phyloP scores from a whole-genome alignment of 768 basidiomycete species.

The Macrolepiota dolichaula region DNA sequence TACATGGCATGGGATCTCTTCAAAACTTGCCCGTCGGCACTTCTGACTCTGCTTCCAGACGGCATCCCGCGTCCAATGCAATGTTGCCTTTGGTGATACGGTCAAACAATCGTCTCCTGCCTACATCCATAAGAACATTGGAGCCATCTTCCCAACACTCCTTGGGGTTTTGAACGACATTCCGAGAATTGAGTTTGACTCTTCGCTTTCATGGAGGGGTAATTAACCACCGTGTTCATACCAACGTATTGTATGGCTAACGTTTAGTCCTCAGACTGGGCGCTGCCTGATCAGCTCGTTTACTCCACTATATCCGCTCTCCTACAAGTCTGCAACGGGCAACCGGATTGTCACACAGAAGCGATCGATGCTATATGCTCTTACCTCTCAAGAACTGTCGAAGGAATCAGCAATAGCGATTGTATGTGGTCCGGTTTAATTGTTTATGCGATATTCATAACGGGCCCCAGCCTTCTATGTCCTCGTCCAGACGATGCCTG shows the following conservation, averaged over 20 bases:
- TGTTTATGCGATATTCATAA: constrained; percentile 2
- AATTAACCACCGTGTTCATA: constrained; percentile 13
- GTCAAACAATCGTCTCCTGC: constrained; percentile 59
- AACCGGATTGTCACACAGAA: constrained; percentile 44
- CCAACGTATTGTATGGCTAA: not conserved
- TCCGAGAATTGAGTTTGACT: constrained; percentile 75
- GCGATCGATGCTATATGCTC: constrained; percentile 57
- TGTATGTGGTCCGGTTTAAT: constrained; percentile 40
- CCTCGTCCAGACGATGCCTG: constrained; percentile 73
- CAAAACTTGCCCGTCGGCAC: not conserved
- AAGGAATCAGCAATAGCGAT: constrained; percentile 47
- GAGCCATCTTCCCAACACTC: constrained; percentile 55
- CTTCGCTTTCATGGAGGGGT: constrained; percentile 81
- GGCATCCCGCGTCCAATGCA: constrained; percentile 70
- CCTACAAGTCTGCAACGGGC: constrained; percentile 56
- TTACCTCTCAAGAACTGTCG: constrained; percentile 57
- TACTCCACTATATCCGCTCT: constrained; percentile 76
- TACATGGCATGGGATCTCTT: constrained; percentile 48
- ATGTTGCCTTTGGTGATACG: constrained; percentile 81
- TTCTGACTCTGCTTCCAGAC: constrained; percentile 37
- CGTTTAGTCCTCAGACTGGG: constrained; percentile 62
- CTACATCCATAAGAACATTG: constrained; percentile 47
- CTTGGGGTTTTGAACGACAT: constrained; percentile 69
- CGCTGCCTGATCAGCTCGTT: constrained; percentile 81
- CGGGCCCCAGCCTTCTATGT: constrained; percentile 56